A percentile compares a stretch with the other conserved stretches of the same genome.
Evolutionary conservation across 169 alveolate species (phyloP).

Genomic region (Plasmodium sp.): DNA sequence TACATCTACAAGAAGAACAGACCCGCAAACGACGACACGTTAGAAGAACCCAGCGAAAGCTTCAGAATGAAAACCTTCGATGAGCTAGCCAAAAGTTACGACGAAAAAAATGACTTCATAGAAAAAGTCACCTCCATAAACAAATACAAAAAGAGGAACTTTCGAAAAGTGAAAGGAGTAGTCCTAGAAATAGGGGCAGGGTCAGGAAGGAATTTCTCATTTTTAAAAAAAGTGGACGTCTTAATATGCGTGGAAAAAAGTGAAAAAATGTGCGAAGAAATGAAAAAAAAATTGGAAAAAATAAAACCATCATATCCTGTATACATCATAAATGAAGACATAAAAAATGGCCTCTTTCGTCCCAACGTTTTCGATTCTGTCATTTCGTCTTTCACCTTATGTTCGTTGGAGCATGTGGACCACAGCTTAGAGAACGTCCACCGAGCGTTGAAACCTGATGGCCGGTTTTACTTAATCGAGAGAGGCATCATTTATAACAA

Average conservation of each 20-base stretch:
- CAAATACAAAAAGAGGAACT: slow-evolving; percentile 67
- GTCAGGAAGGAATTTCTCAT: slow-evolving; percentile 77
- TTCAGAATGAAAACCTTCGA: slow-evolving; percentile 63
- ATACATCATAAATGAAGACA: slow-evolving; percentile 80
- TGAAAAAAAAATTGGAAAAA: slow-evolving; percentile 80
- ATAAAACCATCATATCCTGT: slow-evolving; percentile 83
- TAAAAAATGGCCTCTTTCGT: slow-evolving; percentile 73
- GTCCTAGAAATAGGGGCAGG: slow-evolving; percentile 87
- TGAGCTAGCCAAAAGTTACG: slow-evolving; percentile 65
- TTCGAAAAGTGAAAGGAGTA: slow-evolving; percentile 81
- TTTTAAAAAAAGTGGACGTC: slow-evolving; percentile 76
- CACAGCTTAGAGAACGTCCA: slow-evolving; percentile 75
- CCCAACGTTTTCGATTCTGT: slow-evolving; percentile 82
- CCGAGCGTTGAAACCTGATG: slow-evolving; percentile 79
- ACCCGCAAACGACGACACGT: slow-evolving; percentile 31
- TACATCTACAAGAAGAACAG: slow-evolving; percentile 59
- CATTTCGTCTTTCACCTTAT: slow-evolving; percentile 82
- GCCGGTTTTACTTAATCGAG: slow-evolving; percentile 78
- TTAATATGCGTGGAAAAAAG: slow-evolving; percentile 84
- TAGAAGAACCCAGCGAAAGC: slow-evolving; percentile 42
- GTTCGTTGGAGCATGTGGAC: slow-evolving; percentile 84
- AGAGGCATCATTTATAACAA: slow-evolving; percentile 82
- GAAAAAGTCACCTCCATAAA: slow-evolving; percentile 66
- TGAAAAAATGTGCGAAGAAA: slow-evolving; percentile 81
- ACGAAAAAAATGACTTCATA: slow-evolving; percentile 72